phyloP scores from a whole-genome alignment of 176 grass and related monocot species.

The Poa annua region DNA sequence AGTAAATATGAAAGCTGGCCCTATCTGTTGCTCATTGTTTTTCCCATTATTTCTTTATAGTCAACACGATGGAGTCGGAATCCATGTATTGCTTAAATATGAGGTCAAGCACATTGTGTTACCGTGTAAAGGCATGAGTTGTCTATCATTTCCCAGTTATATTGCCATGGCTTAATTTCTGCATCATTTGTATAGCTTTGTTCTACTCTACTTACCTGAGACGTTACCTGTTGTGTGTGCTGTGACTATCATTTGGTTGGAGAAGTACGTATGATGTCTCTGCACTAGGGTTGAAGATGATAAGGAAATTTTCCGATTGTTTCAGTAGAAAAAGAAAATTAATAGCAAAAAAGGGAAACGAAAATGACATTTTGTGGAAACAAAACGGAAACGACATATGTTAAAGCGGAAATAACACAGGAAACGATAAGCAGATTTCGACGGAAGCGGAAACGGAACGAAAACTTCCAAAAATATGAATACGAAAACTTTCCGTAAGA shows the following conservation, averaged over 20 bases:
- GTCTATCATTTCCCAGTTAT: background rate
- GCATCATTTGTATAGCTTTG: background rate
- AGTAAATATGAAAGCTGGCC: constrained; percentile 30
- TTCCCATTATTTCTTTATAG: background rate
- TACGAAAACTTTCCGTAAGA: no score
- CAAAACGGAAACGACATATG: no score
- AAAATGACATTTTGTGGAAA: no score
- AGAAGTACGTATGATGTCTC: background rate
- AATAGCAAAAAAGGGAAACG: no score
- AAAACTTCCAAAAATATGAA: no score
- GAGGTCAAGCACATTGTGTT: background rate
- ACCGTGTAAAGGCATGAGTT: background rate
- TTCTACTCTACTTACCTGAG: background rate
- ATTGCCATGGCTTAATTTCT: background rate
- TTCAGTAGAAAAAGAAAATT: no score
- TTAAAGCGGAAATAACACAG: no score
- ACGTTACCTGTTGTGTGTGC: background rate
- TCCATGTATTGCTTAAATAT: no score
- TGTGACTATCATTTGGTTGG: background rate
- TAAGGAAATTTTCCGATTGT: no score
- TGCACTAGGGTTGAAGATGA: background rate
- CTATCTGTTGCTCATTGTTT: constrained; percentile 3
- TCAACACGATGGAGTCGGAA: background rate
- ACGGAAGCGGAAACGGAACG: no score
- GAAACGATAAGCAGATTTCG: no score